Evolutionary conservation across 805 yeast genomes (phyloP).

Genomic region (Saccharomycopsis olivae): DNA sequence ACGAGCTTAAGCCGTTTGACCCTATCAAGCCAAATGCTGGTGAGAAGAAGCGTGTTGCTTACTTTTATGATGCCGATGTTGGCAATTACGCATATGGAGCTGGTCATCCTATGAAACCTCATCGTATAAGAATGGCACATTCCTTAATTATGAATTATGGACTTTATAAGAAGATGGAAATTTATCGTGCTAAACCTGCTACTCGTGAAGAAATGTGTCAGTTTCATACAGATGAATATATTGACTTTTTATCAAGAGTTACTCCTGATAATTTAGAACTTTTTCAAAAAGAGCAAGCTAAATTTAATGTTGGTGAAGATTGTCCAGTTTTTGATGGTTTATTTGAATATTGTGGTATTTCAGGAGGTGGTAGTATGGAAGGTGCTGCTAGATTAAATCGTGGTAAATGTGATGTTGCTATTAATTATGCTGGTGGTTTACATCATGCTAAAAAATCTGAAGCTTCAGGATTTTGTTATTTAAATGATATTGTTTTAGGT

Average conservation of each 20-base stretch:
- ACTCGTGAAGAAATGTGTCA: conserved; percentile 97
- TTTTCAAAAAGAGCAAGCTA: conserved; percentile 79
- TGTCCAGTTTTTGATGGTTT: conserved; percentile 77
- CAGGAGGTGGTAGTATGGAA: conserved; percentile 85
- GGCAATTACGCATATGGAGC: conserved; percentile 98
- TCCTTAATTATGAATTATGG: conserved; percentile 96
- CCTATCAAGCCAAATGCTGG: conserved; percentile 28
- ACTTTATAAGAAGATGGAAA: conserved; percentile 92
- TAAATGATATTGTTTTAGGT: conserved; percentile 82
- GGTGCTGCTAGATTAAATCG: conserved; percentile 76
- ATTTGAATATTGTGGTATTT: conserved; percentile 64
- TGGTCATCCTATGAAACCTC: conserved; percentile 99
- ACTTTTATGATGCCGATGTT: conserved; percentile 82
- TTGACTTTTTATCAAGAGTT: conserved; percentile 82
- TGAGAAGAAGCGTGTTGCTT: conserved; percentile 47
- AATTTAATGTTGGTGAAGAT: conserved; percentile 94
- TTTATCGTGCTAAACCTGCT: conserved; percentile 94
- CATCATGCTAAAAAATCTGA: conserved; percentile 89
- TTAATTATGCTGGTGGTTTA: conserved; percentile 88
- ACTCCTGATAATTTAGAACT: conserved; percentile 86
- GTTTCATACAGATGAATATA: conserved; percentile 95
- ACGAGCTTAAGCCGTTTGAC: conserved; percentile 50
- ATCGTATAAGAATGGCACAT: conserved; percentile 97
- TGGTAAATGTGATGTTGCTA: conserved; percentile 83
- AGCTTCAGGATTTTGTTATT: conserved; percentile 85